Base-by-base conservation (phyloP, 768 basidiomycete species). In the Lentinus brumalis region DNA sequence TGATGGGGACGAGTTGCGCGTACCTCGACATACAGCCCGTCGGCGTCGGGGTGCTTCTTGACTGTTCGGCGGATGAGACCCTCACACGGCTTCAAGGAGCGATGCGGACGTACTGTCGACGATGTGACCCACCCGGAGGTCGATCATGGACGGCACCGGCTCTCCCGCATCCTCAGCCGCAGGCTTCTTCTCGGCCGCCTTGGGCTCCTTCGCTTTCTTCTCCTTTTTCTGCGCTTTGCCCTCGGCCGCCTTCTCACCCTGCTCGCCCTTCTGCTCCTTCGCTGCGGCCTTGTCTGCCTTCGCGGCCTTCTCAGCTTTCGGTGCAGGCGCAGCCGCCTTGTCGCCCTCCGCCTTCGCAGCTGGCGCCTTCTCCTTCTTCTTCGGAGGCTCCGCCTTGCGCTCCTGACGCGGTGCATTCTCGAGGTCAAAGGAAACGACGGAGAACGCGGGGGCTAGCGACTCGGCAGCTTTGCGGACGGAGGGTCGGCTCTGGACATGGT, bases 1-100 rank as follows among this genome's bases (percentile, higher is more conserved):
- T 18, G 2, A 31, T 16, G 32, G 3, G 14, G 26, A 40, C 10
- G 5, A 9, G 4, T 54, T 5, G 35, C 11, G 60, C 79, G 39
- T 70, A 87, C 91, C 83, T 98, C 96, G 62, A 98, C 85, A 71
- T 98, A 99, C n/a, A 99, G 83, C 52, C 93, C 87, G 69, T 98
- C 97, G 3, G 97, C 97, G 70, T 99, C 97, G 15, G 97, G 96
- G 71, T 99, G 97, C 69, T 92, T 93, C 76, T 86, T 87, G 68
- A 98, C 96, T 96, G 70, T 10, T 47, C 18, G 9, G 6, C 47
- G 12, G 50, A 10, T 61, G 5, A 51, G 53, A 51, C 26, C 30
- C 29, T 26, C 14, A 42, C 8, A 0, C 38, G 14, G 42, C 21
- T 26, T 26, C 21, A 26, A 16, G 26, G 1, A 31, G n/a, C 30